These are phyloP conservation scores for Cornus controversa DNA, from an alignment of 148 eudicot species.

Conservation along the genomic window DNA sequence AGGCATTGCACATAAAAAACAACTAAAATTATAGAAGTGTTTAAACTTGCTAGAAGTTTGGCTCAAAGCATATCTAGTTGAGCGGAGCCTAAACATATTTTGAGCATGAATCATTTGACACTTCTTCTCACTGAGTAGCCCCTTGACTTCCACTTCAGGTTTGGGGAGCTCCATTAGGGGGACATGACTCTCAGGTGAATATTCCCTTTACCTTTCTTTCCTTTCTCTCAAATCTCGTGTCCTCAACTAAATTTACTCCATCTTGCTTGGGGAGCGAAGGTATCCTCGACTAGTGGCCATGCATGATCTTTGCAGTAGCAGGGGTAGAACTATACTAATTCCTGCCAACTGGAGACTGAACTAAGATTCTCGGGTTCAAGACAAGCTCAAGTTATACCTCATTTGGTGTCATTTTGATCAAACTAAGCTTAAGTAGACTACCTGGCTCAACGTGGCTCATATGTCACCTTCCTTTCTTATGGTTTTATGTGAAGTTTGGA, in stretches of 20 bases:
- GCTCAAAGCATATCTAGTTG: not conserved
- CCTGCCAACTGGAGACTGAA: not conserved
- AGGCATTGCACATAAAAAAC: not conserved
- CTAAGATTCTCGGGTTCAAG: not conserved
- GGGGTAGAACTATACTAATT: not conserved
- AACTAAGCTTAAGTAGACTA: not conserved
- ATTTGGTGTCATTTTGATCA: not conserved
- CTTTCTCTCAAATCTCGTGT: too few species aligned
- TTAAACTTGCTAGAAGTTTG: not conserved
- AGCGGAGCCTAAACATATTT: not conserved
- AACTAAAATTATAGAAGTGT: not conserved
- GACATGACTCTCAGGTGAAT: too few species aligned
- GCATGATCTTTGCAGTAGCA: too few species aligned
- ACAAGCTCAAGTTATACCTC: not conserved
- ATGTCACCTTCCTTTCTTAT: not conserved
- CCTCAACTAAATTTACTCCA: too few species aligned
- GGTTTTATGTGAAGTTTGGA: not conserved
- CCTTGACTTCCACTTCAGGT: too few species aligned
- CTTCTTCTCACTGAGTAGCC: too few species aligned
- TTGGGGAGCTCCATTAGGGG: too few species aligned
- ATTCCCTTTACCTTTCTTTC: too few species aligned
- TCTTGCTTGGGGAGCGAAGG: too few species aligned
- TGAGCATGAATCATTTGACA: not conserved
- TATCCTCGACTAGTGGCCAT: too few species aligned
- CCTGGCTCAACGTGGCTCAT: not conserved